These are phyloP conservation scores for Neospermospora avenae DNA, from an alignment of 2,329 filamentous ascomycete genomes.

Conservation along the genomic window DNA sequence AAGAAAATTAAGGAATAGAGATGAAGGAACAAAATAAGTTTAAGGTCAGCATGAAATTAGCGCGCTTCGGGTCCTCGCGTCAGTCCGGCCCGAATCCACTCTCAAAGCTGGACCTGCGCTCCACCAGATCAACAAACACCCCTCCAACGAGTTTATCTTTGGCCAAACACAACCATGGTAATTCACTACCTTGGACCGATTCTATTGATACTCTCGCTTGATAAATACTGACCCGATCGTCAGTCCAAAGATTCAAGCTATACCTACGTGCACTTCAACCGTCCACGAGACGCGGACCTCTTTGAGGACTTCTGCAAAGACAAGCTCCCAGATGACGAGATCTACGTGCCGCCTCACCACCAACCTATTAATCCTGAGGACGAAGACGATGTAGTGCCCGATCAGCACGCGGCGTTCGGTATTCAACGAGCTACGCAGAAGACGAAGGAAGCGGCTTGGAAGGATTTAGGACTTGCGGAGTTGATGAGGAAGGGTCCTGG, in stretches of 20 bases:
- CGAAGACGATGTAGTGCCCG: conserved; percentile 83
- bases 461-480: conserved; percentile 69
- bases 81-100: neutral
- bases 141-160: neutral
- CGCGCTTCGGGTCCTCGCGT: conserved; percentile 1
- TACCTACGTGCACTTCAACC: conserved; percentile 74
- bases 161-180: neutral
- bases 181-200: neutral
- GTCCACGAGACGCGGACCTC: conserved; percentile 69
- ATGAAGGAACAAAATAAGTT: neutral
- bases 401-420: conserved; percentile 84
- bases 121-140: neutral
- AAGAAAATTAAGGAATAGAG: neutral
- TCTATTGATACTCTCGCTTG: neutral
- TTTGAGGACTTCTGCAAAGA: conserved; percentile 75
- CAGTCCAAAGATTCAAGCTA: conserved; percentile 66
- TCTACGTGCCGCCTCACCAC: conserved; percentile 75
- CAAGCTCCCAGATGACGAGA: conserved; percentile 70
- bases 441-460: conserved; percentile 70
- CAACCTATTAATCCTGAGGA: conserved; percentile 84
- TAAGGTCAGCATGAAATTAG: neutral
- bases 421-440: conserved; percentile 78
- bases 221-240: neutral
- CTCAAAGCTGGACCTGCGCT: neutral
- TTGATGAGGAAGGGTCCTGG: conserved; percentile 61